Percentiles rank a stretch among this genome's conserved stretches.
Conservation (phyloP, 2,329 filamentous ascomycete species). For the Verticillium albo-atrum region DNA sequence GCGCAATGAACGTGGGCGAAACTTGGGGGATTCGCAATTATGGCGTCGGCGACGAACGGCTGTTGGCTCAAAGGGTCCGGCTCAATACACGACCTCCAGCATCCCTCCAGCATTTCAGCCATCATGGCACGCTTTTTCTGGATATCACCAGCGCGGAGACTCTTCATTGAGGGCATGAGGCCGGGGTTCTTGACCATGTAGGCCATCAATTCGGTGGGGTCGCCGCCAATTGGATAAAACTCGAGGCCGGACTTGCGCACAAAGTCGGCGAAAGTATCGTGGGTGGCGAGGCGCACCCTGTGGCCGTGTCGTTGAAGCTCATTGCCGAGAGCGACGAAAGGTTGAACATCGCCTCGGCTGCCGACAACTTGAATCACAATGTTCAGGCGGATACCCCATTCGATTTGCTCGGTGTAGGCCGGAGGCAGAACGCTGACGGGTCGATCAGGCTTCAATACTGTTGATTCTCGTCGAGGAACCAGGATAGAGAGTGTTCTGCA, state of each 20-base stretch:
- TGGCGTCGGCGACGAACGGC: conserved; percentile 44
- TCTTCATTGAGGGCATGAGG: conserved; percentile 20
- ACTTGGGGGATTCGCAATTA: conserved; percentile 47
- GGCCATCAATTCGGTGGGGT: conserved; percentile 37
- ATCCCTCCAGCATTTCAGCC: conserved; percentile 17
- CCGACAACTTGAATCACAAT: conserved; percentile 53
- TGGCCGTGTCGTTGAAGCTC: conserved; percentile 43
- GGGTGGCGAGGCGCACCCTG: conserved; percentile 47
- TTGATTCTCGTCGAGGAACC: conserved; percentile 4
- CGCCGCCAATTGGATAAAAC: conserved; percentile 51
- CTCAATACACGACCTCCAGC: conserved; percentile 19
- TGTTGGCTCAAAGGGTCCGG: conserved; percentile 6
- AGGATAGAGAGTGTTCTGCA: conserved; percentile 7
- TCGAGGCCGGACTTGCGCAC: conserved; percentile 42
- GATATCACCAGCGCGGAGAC: conserved; percentile 20
- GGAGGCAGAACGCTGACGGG: conserved; percentile 2
- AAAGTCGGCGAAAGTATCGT: conserved; percentile 43
- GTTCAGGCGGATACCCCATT: conserved; percentile 28
- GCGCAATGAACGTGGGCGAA: conserved; percentile 45
- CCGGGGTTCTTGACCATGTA: conserved; percentile 25
- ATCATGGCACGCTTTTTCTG: conserved; percentile 19
- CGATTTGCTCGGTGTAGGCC: not conserved
- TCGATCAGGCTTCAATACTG: not conserved
- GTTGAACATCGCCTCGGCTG: conserved; percentile 50
- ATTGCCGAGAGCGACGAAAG: conserved; percentile 48